A percentile compares a stretch with the other conserved stretches of the same genome.
These are phyloP conservation scores for Phyllosticta citrichinensis DNA, from an alignment of 2,329 filamentous ascomycete species.

Conservation along the genomic window DNA sequence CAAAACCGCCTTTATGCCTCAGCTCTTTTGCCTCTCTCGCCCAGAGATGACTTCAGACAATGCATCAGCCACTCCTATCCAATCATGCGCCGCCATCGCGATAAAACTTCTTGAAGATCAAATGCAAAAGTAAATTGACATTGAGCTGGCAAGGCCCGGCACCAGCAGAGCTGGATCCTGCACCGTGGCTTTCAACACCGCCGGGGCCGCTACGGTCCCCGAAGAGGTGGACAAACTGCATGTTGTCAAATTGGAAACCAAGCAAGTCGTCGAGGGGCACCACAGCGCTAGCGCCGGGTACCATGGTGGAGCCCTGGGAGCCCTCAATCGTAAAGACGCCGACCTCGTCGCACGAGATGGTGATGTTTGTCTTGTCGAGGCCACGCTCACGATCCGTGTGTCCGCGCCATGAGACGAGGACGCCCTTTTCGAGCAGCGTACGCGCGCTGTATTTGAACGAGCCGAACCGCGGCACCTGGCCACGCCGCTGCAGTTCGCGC, in stretches of 20 bases:
- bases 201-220: slow-evolving; percentile 14
- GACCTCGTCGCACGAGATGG: slow-evolving; percentile 87
- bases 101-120: slow-evolving; percentile 99
- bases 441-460: slow-evolving; percentile 95
- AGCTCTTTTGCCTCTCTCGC: neutral
- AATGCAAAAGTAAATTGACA: slow-evolving; percentile 90
- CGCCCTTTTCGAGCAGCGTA: slow-evolving; percentile 82
- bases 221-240: slow-evolving; percentile 92
- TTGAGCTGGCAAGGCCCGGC: slow-evolving; percentile 53
- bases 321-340: slow-evolving; percentile 91
- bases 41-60: neutral
- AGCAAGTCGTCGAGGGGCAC: slow-evolving; percentile 87
- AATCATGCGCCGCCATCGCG: slow-evolving; percentile 23
- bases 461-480: slow-evolving; percentile 92
- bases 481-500: slow-evolving; percentile 82
- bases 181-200: slow-evolving; percentile 32
- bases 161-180: neutral
- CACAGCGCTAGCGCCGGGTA: slow-evolving; percentile 81
- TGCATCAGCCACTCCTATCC: neutral
- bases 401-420: slow-evolving; percentile 83
- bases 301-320: slow-evolving; percentile 84
- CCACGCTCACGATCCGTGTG: slow-evolving; percentile 58
- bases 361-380: slow-evolving; percentile 88
- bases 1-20: neutral
- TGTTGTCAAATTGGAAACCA: slow-evolving; percentile 94